Conservation (phyloP, 2,329 filamentous ascomycete genomes). For the Calonectria honghensis region DNA sequence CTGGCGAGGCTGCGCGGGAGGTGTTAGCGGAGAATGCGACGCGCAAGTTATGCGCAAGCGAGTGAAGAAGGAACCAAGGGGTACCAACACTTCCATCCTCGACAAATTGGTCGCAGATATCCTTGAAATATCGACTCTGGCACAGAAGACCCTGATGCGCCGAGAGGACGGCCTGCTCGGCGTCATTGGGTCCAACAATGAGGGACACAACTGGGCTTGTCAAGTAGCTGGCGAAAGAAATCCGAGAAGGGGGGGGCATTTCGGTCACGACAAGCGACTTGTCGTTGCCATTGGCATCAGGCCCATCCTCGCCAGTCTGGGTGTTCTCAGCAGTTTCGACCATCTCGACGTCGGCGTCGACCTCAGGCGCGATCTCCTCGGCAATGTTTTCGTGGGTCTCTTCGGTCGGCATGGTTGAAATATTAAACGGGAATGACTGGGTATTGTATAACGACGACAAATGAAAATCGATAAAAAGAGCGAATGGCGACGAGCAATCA, state of each 20-base stretch:
- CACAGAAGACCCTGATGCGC: constrained; percentile 87
- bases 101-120: constrained; percentile 76
- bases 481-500: background rate
- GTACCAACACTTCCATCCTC: constrained; percentile 76
- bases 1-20: constrained; percentile 72
- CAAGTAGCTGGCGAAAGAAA: constrained; percentile 75
- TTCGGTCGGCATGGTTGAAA: constrained; percentile 57
- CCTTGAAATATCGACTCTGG: constrained; percentile 84
- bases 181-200: constrained; percentile 77
- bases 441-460: background rate
- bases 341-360: constrained; percentile 64
- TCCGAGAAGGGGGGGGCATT: constrained; percentile 58
- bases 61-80: background rate
- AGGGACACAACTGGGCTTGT: constrained; percentile 82
- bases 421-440: background rate
- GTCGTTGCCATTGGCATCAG: constrained; percentile 58
- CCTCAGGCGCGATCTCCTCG: constrained; percentile 51
- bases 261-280: constrained; percentile 63
- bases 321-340: constrained; percentile 55
- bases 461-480: background rate
- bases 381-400: constrained; percentile 45
- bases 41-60: background rate
- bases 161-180: constrained; percentile 79
- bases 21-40: constrained; percentile 14
- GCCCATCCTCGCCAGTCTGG: constrained; percentile 59